Conservation (phyloP, 2,329 filamentous ascomycete species). For the Hypocreales sp. region DNA sequence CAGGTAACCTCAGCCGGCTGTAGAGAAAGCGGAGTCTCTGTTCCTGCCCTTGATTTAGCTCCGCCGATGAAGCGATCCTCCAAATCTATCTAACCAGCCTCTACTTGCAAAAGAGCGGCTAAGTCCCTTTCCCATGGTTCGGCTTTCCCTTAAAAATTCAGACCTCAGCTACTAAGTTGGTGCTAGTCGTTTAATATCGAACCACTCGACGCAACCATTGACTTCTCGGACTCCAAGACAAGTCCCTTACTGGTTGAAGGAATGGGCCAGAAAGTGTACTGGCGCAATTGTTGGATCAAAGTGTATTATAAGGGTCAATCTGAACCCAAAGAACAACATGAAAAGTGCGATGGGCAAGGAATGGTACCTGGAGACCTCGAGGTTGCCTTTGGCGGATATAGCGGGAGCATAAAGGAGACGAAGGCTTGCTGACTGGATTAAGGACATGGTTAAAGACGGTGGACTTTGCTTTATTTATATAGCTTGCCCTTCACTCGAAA, state of each 20-base stretch:
- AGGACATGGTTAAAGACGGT: too few species aligned
- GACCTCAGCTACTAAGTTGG: too few species aligned
- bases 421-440: neutral
- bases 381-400: neutral
- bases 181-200: neutral
- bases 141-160: too few species aligned
- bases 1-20: too few species aligned
- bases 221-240: too few species aligned
- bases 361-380: too few species aligned
- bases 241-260: neutral
- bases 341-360: neutral
- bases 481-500: slow-evolving; percentile 1
- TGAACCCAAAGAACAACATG: neutral
- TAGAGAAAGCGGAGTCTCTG: too few species aligned
- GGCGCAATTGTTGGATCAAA: neutral
- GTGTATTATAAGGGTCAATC: neutral
- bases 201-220: neutral
- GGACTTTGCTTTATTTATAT: neutral
- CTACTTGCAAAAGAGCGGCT: too few species aligned
- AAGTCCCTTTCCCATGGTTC: too few species aligned
- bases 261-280: neutral
- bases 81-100: too few species aligned
- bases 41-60: too few species aligned
- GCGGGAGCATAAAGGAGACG: neutral
- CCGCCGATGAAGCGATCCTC: too few species aligned